Conservation (phyloP, 2,329 filamentous ascomycete species). For the Colletotrichum tabaci region DNA sequence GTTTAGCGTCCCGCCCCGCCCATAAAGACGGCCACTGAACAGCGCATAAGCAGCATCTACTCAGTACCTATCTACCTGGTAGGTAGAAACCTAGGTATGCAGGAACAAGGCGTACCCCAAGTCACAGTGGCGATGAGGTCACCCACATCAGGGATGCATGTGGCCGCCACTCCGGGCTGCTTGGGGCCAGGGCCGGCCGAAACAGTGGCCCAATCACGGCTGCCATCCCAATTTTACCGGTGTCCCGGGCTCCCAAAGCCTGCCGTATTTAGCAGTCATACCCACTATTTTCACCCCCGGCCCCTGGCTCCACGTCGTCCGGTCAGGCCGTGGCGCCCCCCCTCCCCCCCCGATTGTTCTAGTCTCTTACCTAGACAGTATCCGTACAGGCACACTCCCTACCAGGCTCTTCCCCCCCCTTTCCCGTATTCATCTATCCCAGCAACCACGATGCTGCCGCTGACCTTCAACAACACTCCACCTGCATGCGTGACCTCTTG, state of each 20-base stretch:
- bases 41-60: background rate
- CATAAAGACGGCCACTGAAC: slow-evolving; percentile 3
- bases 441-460: slow-evolving; percentile 15
- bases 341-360: background rate
- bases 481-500: slow-evolving; percentile 16
- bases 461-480: background rate
- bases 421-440: slow-evolving; percentile 26
- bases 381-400: too few species aligned
- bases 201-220: slow-evolving; percentile 35
- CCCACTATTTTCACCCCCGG: slow-evolving; percentile 17
- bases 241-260: slow-evolving; percentile 21
- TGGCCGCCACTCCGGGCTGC: slow-evolving; percentile 25
- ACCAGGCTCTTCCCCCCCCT: too few species aligned
- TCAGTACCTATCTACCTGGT: too few species aligned
- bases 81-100: background rate
- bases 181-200: slow-evolving; percentile 13
- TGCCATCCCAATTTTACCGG: slow-evolving; percentile 31
- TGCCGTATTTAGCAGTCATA: slow-evolving; percentile 30
- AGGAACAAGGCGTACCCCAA: slow-evolving; percentile 32
- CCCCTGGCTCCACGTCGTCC: slow-evolving; percentile 21
- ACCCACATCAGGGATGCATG: background rate
- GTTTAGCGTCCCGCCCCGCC: slow-evolving; percentile 4
- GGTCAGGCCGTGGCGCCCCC: slow-evolving; percentile 19
- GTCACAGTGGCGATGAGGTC: slow-evolving; percentile 5
- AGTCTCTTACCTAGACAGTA: background rate